These are phyloP conservation scores for Nothophytophthora sp. DNA, from an alignment of 352 stramenopile genomes.

Conservation along the genomic window DNA sequence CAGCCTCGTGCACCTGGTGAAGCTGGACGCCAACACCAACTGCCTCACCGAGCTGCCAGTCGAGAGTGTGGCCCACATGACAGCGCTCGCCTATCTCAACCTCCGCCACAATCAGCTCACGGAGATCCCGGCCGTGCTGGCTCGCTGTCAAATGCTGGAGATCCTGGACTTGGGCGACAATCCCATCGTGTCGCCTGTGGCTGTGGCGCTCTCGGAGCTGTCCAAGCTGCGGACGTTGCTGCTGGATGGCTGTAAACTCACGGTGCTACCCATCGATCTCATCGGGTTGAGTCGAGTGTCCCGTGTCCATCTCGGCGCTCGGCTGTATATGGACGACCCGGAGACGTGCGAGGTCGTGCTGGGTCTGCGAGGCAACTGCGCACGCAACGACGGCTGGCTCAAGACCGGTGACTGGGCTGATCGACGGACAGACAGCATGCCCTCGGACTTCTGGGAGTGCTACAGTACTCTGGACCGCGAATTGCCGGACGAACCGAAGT, in stretches of 20 bases:
- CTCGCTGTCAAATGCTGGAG: conserved; percentile 47
- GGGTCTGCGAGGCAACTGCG: conserved; percentile 50
- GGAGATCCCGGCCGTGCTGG: conserved; percentile 47
- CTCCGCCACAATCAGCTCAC: conserved; percentile 63
- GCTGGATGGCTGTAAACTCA: conserved; percentile 52
- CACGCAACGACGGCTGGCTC: conserved; percentile 61
- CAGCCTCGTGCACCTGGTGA: conserved; percentile 61
- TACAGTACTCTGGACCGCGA: conserved; percentile 22
- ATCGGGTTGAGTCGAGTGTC: conserved; percentile 49
- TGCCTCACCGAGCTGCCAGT: conserved; percentile 46
- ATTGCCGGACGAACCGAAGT: conserved; percentile 29
- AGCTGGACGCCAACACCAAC: conserved; percentile 82
- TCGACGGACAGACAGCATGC: conserved; percentile 20
- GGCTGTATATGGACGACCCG: conserved; percentile 59
- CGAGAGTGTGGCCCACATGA: conserved; percentile 50
- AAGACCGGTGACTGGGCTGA: conserved; percentile 41
- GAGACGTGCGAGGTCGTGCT: conserved; percentile 69
- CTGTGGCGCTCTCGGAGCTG: conserved; percentile 43
- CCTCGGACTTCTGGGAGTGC: conserved; percentile 21
- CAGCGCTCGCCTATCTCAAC: conserved; percentile 62
- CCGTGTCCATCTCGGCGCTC: conserved; percentile 59
- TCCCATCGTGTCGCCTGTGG: conserved; percentile 45
- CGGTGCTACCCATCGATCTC: conserved; percentile 61
- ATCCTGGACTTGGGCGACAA: conserved; percentile 78
- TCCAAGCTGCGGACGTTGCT: conserved; percentile 66